Conservation (phyloP, 768 basidiomycete genomes). For the Mycena vulgaris region DNA sequence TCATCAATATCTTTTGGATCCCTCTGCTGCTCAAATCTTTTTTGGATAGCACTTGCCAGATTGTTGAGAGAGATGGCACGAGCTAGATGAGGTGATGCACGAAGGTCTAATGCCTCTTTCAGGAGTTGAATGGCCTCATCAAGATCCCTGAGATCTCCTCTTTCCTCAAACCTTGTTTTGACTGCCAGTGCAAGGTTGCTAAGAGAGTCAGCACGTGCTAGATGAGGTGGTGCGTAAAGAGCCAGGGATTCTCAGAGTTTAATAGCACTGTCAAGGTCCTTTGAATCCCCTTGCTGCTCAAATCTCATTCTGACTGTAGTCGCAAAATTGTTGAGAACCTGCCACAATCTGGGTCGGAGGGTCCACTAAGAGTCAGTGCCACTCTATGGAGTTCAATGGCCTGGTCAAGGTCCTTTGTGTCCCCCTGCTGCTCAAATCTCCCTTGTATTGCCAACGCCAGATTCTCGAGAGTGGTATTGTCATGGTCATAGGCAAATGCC, state of each 20-base stretch:
- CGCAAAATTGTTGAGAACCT: background rate
- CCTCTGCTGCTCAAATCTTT: no score
- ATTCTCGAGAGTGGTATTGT: no score
- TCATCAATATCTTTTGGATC: no score
- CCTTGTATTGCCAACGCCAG: no score
- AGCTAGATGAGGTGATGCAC: background rate
- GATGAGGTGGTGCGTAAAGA: background rate
- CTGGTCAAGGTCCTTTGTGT: no score
- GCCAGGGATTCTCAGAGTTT: background rate
- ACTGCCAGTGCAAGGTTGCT: no score
- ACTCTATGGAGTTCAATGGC: background rate
- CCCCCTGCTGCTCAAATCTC: no score
- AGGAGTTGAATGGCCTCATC: background rate
- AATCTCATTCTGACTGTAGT: no score
- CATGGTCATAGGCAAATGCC: no score
- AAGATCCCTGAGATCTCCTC: background rate
- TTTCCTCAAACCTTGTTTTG: background rate
- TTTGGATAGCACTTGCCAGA: background rate
- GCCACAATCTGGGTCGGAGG: background rate
- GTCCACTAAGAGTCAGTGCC: background rate
- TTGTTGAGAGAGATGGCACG: background rate
- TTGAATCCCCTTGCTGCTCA: no score
- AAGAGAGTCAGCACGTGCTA: background rate
- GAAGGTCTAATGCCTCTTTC: background rate
- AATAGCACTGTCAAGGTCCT: no score